Percentiles rank a stretch among this genome's conserved stretches.
Conservation (phyloP, 129 eudicot genomes). For the Flaveria sonorensis region DNA sequence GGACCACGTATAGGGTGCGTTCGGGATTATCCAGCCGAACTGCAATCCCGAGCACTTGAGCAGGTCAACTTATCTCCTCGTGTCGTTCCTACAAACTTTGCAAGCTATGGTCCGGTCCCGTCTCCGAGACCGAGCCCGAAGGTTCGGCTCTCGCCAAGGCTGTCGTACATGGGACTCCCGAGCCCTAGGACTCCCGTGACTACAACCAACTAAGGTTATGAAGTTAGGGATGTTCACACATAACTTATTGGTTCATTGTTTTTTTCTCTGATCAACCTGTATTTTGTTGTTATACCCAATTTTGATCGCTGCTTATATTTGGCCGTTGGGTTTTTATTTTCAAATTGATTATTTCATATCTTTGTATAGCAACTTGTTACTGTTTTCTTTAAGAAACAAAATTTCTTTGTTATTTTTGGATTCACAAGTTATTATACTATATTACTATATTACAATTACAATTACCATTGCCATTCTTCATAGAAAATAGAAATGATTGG, state of each 20-base stretch:
- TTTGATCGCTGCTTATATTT: conserved; percentile 10
- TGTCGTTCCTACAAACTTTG: conserved; percentile 37
- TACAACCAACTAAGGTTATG: conserved; percentile 42
- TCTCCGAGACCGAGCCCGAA: conserved; percentile 93
- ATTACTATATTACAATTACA: too few relatives aligned
- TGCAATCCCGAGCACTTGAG: conserved; percentile 93
- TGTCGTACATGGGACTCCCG: conserved; percentile 84
- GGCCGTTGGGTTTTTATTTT: conserved; percentile 25
- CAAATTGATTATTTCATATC: conserved; percentile 13
- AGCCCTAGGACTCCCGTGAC: conserved; percentile 82
- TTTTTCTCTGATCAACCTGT: background rate
- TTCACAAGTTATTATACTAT: background rate
- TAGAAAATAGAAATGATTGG: too few relatives aligned
- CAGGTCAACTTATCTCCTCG: conserved; percentile 94
- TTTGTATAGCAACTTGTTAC: conserved; percentile 29
- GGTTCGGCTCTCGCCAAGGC: conserved; percentile 70
- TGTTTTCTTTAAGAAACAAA: conserved; percentile 14
- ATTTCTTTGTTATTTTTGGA: background rate
- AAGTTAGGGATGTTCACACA: background rate
- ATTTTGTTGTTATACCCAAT: background rate
- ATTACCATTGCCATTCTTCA: too few relatives aligned
- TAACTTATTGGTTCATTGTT: conserved; percentile 29
- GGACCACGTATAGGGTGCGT: conserved; percentile 89
- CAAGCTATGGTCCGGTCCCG: conserved; percentile 76
- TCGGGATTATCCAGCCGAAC: conserved; percentile 77